Evolutionary conservation across 2,329 filamentous ascomycete genomes (phyloP).

Genomic region (Metarhizium album): DNA sequence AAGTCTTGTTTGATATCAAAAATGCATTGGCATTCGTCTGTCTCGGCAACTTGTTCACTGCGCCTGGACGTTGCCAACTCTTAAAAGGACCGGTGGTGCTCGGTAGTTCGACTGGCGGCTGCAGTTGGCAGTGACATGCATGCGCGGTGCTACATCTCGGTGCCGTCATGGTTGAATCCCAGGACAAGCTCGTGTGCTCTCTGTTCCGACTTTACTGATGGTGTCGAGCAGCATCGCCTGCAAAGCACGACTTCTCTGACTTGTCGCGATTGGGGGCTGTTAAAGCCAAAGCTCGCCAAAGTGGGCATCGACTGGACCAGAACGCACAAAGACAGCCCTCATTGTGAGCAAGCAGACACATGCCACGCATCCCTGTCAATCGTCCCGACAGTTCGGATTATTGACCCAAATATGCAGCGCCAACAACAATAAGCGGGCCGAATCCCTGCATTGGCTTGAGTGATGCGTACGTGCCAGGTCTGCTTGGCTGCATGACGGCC

Average conservation of each 20-base stretch:
- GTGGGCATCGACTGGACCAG: neutral
- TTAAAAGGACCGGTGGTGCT: too few species aligned
- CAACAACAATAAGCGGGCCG: conserved; percentile 4
- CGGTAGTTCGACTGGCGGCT: neutral
- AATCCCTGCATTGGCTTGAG: conserved; percentile 4
- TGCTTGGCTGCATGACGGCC: neutral
- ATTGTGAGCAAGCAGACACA: neutral
- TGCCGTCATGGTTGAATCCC: too few species aligned
- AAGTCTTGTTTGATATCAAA: too few species aligned
- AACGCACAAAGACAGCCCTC: neutral
- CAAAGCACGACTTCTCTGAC: neutral
- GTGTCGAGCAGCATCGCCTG: neutral
- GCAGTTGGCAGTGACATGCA: too few species aligned
- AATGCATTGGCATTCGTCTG: neutral
- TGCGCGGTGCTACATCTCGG: too few species aligned
- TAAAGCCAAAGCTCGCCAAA: neutral
- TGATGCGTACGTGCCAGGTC: neutral
- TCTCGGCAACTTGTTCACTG: neutral
- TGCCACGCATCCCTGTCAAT: neutral
- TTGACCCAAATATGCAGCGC: conserved; percentile 4
- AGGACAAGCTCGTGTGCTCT: too few species aligned
- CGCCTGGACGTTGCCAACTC: neutral
- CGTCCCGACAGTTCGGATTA: conserved; percentile 7
- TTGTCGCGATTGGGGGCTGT: neutral
- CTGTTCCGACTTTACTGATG: too few species aligned